Percentiles rank a stretch among this genome's conserved stretches.
Conservation (phyloP, 768 basidiomycete species). For the Lactarius sanguifluus region DNA sequence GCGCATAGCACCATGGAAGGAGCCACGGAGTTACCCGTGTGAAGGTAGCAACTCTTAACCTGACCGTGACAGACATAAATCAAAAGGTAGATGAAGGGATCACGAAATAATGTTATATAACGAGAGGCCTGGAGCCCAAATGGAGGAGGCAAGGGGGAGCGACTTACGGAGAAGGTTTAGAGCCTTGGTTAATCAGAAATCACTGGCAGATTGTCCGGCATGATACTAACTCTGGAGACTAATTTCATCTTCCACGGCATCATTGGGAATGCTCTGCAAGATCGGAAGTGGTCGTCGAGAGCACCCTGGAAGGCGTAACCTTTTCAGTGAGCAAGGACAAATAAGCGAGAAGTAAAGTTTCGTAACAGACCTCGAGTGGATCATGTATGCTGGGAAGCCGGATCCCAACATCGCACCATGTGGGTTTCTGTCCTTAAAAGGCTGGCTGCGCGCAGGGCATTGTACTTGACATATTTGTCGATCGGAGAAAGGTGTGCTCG, state of each 20-base stretch:
- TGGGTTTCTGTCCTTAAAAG: slow-evolving; percentile 5
- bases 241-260: neutral
- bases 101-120: neutral
- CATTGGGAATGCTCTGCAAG: neutral
- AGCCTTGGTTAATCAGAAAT: neutral
- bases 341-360: neutral
- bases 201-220: neutral
- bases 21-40: slow-evolving; percentile 2
- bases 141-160: neutral
- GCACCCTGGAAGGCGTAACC: neutral
- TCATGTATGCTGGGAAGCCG: slow-evolving; percentile 14
- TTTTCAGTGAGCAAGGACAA: neutral
- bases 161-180: slow-evolving; percentile 10
- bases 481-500: neutral
- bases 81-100: neutral
- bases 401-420: slow-evolving; percentile 3
- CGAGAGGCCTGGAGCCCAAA: neutral
- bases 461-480: neutral
- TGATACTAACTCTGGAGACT: neutral
- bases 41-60: neutral
- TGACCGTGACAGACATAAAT: neutral
- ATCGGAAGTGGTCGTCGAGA: neutral
- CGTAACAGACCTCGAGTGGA: neutral
- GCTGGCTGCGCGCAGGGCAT: neutral
- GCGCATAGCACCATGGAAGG: slow-evolving; percentile 3